These are phyloP conservation scores for Lactuca saligna DNA, from an alignment of 129 eudicot genomes.

Conservation along the genomic window DNA sequence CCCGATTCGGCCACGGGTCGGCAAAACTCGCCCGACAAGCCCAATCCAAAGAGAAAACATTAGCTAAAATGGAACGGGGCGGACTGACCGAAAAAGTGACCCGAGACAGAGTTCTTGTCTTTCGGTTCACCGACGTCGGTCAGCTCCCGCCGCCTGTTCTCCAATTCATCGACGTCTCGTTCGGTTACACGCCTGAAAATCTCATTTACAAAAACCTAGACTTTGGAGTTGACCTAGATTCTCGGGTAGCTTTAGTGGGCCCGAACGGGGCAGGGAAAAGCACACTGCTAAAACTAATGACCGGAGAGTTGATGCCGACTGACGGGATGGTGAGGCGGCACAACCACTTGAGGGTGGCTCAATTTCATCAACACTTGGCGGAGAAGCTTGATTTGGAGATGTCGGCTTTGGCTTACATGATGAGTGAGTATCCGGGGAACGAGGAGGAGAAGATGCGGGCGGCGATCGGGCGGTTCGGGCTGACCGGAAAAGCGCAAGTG, in stretches of 20 bases:
- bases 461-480: slow-evolving; percentile 90
- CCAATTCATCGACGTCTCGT: slow-evolving; percentile 79
- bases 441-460: slow-evolving; percentile 95
- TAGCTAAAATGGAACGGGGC: slow-evolving; percentile 99
- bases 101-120: slow-evolving; percentile 64
- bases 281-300: slow-evolving; percentile 89
- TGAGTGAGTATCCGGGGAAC: slow-evolving; percentile 77
- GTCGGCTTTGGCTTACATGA: slow-evolving; percentile 79
- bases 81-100: slow-evolving; percentile 83
- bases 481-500: slow-evolving; percentile 82
- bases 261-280: slow-evolving; percentile 99
- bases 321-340: slow-evolving; percentile 93
- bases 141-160: slow-evolving; percentile 97
- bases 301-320: slow-evolving; percentile 73
- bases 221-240: slow-evolving; percentile 89
- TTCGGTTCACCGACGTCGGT: slow-evolving; percentile 78
- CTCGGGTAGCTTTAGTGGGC: slow-evolving; percentile 88
- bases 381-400: slow-evolving; percentile 75
- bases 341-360: slow-evolving; percentile 77
- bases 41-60: slow-evolving; percentile 92
- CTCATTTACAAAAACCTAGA: slow-evolving; percentile 78
- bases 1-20: slow-evolving; percentile 96
- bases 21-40: slow-evolving; percentile 99
- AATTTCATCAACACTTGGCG: slow-evolving; percentile 84
- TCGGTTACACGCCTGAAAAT: slow-evolving; percentile 88